Evolutionary conservation across 2,329 filamentous ascomycete genomes (phyloP), one percentile per base, ranked within the genome.

Genomic region (Magnaporthiopsis incrustans): DNA sequence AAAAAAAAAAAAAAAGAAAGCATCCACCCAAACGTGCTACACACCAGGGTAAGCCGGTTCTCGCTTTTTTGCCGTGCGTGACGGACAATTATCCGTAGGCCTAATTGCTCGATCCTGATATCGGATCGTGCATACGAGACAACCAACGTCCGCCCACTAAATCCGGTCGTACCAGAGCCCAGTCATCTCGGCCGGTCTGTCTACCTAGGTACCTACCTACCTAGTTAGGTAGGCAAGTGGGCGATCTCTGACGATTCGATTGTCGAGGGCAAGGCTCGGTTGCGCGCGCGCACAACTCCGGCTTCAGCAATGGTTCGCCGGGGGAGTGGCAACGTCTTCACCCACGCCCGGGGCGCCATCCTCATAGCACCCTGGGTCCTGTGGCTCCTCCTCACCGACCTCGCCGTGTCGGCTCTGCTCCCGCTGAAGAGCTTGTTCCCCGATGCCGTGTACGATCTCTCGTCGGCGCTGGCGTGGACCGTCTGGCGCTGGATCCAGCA

Each of bases 401-500:
- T 84, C 27, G 69, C 78, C 62, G 75, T 84, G 61, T 84, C 80
- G 14, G 68, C 79, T 11, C 74, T 84, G 57, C 75, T 85, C 33
- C 80, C 77, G 25, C 64, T 84, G 65, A 79, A 77, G 67, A 73
- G 75, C 64, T 66, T 83, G 64, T 75, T 77, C 62, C 85, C 84
- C 2, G 76, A 79, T 57, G 68, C 77, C 57, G 79, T 82, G 63
- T 86, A 87, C 73, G 69, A 82, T 67, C 67, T 78, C 56, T 85
- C 85, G 8, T 88, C 85, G 26, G 69, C 70, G 50, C 78, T 87
- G 66, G 85, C 84, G 56, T 77, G 72, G 67, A 77, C 78, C 10
- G 80, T 84, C 63, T 88, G 83, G 85, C 73, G 72, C 64, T 84
- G 81, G 76, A 81, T 88, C 65, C 85, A 86, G 71, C 65, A 70